Evolutionary conservation across 331 rosid species (phyloP).

Genomic region (Pyrus hybrid): DNA sequence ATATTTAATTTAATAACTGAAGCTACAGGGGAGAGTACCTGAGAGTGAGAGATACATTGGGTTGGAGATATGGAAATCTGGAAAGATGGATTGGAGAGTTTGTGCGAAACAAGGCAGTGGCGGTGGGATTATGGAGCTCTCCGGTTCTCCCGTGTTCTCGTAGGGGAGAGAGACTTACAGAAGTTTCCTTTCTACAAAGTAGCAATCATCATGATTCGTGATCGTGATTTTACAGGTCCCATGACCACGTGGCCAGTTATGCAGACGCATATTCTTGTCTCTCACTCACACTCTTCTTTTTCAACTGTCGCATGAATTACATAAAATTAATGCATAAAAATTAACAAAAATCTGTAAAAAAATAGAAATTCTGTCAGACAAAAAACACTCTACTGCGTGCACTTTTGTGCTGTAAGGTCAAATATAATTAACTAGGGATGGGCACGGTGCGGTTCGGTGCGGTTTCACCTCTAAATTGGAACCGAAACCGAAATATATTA

Average conservation of each 20-base stretch:
- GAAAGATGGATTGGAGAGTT: too few relatives aligned
- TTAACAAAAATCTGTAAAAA: too few relatives aligned
- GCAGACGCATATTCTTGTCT: too few relatives aligned
- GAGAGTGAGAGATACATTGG: conserved; percentile 31
- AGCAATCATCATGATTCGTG: neutral
- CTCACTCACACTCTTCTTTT: too few relatives aligned
- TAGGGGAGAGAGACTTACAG: neutral
- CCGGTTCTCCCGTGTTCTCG: neutral
- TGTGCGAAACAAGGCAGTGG: neutral
- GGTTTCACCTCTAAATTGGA: too few relatives aligned
- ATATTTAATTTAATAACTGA: neutral
- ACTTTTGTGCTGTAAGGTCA: neutral
- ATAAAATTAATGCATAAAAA: too few relatives aligned
- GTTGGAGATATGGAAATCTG: neutral
- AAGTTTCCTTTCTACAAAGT: conserved; percentile 31
- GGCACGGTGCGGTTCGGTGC: too few relatives aligned
- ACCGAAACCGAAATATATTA: too few relatives aligned
- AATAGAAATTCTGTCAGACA: too few relatives aligned
- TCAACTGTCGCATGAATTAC: too few relatives aligned
- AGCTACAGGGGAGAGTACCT: conserved; percentile 10
- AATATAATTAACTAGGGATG: too few relatives aligned
- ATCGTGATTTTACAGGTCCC: neutral
- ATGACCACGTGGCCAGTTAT: neutral
- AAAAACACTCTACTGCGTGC: neutral
- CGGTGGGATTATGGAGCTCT: neutral